phyloP scores from a whole-genome alignment of 306 rosid genomes.

The Ormosia semicastrata region DNA sequence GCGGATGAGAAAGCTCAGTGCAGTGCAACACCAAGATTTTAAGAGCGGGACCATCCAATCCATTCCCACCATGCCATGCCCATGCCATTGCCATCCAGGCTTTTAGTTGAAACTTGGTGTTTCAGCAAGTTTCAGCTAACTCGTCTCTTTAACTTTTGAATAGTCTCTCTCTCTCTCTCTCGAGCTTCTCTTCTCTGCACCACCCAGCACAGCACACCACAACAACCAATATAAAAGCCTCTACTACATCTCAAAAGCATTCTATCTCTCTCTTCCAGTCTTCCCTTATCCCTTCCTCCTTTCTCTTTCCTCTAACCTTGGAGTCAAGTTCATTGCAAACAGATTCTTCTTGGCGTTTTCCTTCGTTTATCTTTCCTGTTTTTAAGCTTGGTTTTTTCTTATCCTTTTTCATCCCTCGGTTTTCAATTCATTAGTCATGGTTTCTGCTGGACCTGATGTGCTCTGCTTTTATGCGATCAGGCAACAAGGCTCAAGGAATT shows the following conservation, averaged over 20 bases:
- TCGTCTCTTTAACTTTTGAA: constrained; percentile 24
- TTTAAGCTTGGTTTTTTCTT: too few relatives aligned
- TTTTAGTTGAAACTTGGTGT: background rate
- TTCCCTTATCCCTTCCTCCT: background rate
- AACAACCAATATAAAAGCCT: background rate
- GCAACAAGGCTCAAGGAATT: constrained; percentile 22
- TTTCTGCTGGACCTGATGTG: background rate
- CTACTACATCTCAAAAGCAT: background rate
- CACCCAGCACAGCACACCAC: background rate
- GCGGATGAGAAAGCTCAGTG: background rate
- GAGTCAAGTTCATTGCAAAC: background rate
- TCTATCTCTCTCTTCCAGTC: background rate
- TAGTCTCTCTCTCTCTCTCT: background rate
- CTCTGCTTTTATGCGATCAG: constrained; percentile 38
- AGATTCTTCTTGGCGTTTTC: constrained; percentile 11
- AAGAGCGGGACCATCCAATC: background rate
- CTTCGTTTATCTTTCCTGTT: background rate
- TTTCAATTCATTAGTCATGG: background rate
- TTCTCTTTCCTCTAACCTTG: background rate
- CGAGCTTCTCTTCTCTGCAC: background rate
- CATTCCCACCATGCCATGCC: background rate
- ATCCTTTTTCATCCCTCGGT: background rate
- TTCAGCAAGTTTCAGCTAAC: too few relatives aligned
- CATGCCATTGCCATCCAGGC: too few relatives aligned
- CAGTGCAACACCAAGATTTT: too few relatives aligned